Percentiles rank a stretch among this genome's conserved stretches.
phyloP scores from a whole-genome alignment of 1,284 basidiomycete genomes.

The Rhodotorula sp. region DNA sequence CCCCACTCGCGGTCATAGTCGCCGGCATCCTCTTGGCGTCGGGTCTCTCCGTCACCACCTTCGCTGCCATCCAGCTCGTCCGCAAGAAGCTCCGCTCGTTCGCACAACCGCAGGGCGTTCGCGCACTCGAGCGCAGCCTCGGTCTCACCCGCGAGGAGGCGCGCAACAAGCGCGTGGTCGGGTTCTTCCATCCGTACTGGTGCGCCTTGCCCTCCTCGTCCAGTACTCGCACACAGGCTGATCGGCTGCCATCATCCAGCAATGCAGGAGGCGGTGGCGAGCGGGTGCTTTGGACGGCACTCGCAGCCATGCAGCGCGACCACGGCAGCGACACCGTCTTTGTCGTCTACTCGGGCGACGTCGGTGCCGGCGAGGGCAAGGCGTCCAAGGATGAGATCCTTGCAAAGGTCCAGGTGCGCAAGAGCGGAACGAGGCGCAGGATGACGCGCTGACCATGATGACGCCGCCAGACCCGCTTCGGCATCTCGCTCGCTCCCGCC shows the following conservation, averaged over 20 bases:
- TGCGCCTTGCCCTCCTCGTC: slow-evolving; percentile 52
- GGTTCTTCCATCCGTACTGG: slow-evolving; percentile 97
- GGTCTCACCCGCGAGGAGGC: not conserved
- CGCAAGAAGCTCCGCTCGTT: not conserved
- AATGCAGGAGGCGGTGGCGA: slow-evolving; percentile 98
- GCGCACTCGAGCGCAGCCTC: not conserved
- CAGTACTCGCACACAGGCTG: too few relatives aligned
- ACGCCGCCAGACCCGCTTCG: slow-evolving; percentile 69
- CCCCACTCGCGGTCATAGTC: not conserved
- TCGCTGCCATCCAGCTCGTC: not conserved
- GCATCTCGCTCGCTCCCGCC: slow-evolving; percentile 67
- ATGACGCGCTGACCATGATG: not conserved
- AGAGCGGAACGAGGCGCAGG: not conserved
- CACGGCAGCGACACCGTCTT: slow-evolving; percentile 68
- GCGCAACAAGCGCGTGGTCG: slow-evolving; percentile 57
- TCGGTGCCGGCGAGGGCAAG: slow-evolving; percentile 46
- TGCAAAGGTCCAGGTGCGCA: slow-evolving; percentile 71
- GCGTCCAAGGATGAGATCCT: slow-evolving; percentile 81
- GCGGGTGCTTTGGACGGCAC: slow-evolving; percentile 90
- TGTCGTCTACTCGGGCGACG: slow-evolving; percentile 89
- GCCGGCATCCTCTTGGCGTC: not conserved
- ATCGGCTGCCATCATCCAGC: slow-evolving; percentile 54
- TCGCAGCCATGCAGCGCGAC: slow-evolving; percentile 69
- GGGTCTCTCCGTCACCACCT: not conserved
- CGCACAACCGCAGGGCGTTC: slow-evolving; percentile 1